These are phyloP conservation scores for Zymoseptoria passerinii DNA, from an alignment of 2,329 filamentous ascomycete genomes.

Conservation along the genomic window DNA sequence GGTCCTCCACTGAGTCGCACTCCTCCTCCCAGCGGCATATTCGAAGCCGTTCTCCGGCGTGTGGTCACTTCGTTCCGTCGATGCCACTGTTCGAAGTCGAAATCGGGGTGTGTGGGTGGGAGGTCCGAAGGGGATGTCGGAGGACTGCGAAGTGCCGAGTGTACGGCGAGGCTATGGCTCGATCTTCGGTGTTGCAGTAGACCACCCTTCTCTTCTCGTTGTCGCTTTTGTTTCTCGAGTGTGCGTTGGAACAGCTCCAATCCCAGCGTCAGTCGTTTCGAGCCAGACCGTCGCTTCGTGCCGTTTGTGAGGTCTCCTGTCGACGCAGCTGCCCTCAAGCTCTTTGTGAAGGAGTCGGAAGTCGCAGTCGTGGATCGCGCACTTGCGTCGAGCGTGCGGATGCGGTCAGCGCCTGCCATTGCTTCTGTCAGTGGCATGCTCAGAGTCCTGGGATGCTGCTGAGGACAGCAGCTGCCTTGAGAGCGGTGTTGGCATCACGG, in stretches of 20 bases:
- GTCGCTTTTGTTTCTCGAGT: slow-evolving; percentile 31
- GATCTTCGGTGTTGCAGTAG: slow-evolving; percentile 7
- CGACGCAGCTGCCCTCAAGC: background rate
- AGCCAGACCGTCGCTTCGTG: background rate
- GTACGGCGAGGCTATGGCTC: slow-evolving; percentile 24
- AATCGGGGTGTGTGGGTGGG: slow-evolving; percentile 29
- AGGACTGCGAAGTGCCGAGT: too few species aligned
- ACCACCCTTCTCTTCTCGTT: slow-evolving; percentile 28
- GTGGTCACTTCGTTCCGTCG: background rate
- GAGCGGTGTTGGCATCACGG: background rate
- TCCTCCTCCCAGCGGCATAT: slow-evolving; percentile 39
- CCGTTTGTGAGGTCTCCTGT: background rate
- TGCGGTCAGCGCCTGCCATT: background rate
- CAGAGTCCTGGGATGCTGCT: background rate
- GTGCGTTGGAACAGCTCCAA: slow-evolving; percentile 38
- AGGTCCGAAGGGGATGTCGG: slow-evolving; percentile 53
- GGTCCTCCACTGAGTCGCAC: slow-evolving; percentile 25
- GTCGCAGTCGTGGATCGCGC: too few species aligned
- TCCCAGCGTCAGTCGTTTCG: slow-evolving; percentile 31
- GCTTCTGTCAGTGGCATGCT: background rate
- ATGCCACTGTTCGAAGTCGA: background rate
- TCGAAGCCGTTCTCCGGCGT: slow-evolving; percentile 26
- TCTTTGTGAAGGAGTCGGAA: too few species aligned
- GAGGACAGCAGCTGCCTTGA: background rate
- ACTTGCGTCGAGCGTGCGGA: background rate